Conservation (phyloP, 2,329 filamentous ascomycete species). For the Alternaria rosae region DNA sequence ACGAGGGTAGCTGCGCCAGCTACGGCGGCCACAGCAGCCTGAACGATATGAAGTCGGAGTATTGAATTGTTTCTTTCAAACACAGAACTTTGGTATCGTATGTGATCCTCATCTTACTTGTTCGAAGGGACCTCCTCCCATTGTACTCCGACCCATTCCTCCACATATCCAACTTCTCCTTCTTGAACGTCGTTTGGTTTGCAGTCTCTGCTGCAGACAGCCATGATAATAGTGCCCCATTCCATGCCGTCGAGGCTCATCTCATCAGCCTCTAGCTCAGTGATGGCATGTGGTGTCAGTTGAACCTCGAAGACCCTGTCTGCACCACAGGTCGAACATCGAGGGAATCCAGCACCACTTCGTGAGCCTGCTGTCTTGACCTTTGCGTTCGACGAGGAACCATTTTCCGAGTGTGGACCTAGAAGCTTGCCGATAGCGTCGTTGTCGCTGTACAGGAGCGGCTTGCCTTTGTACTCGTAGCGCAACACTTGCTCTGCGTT, state of each 20-base stretch:
- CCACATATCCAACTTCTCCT: constrained; percentile 77
- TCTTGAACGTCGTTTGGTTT: constrained; percentile 63
- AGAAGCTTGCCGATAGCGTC: constrained; percentile 77
- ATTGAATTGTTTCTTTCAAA: not conserved
- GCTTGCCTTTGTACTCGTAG: constrained; percentile 58
- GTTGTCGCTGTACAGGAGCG: constrained; percentile 78
- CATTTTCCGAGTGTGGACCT: constrained; percentile 39
- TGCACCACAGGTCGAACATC: constrained; percentile 78
- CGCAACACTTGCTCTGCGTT: constrained; percentile 61
- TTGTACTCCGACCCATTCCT: constrained; percentile 98
- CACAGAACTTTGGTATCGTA: not conserved
- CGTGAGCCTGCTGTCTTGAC: constrained; percentile 35
- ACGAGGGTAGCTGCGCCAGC: constrained; percentile 80
- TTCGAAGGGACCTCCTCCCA: constrained; percentile 77
- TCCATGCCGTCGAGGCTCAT: constrained; percentile 83
- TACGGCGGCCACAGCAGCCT: constrained; percentile 81
- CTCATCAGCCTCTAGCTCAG: constrained; percentile 81
- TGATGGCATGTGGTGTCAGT: constrained; percentile 88
- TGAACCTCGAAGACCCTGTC: constrained; percentile 88
- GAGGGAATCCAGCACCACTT: constrained; percentile 65
- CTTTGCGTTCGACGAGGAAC: constrained; percentile 33
- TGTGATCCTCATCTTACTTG: constrained; percentile 13
- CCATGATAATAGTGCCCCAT: constrained; percentile 92
- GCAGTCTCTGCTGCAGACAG: constrained; percentile 84
- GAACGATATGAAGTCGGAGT: not conserved